phyloP scores from a whole-genome alignment of 129 eudicot genomes.

The Chrysanthemum lavandulifolium region DNA sequence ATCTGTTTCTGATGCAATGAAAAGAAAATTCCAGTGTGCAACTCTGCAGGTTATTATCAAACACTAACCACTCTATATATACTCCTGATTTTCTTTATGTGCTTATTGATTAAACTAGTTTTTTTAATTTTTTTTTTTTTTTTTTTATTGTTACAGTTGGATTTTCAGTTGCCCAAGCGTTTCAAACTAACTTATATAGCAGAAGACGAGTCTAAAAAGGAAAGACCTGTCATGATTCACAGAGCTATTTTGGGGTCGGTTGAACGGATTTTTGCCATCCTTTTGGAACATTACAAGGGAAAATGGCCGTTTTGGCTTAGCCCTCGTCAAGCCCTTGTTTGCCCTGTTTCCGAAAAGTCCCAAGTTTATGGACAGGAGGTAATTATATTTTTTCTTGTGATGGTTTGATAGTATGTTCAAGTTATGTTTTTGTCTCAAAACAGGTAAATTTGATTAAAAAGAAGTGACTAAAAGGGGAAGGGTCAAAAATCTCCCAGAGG shows the following conservation, averaged over 20 bases:
- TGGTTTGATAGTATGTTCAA: not conserved
- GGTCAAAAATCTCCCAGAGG: too few species aligned
- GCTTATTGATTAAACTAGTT: conserved; percentile 8
- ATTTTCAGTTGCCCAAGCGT: conserved; percentile 84
- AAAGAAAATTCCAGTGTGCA: conserved; percentile 91
- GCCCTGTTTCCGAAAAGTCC: conserved; percentile 87
- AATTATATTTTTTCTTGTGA: not conserved
- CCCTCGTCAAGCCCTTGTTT: conserved; percentile 93
- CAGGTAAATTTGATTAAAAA: too few species aligned
- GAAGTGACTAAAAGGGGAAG: too few species aligned
- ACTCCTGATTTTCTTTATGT: not conserved
- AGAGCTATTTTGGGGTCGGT: conserved; percentile 94
- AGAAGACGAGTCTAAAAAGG: conserved; percentile 79
- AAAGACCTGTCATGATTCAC: conserved; percentile 96
- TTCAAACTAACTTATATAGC: conserved; percentile 76
- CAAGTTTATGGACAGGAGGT: conserved; percentile 78
- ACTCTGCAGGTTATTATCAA: conserved; percentile 69
- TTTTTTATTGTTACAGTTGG: conserved; percentile 51
- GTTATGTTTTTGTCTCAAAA: not conserved
- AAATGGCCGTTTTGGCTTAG: conserved; percentile 99
- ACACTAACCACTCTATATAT: not conserved
- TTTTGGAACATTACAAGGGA: conserved; percentile 92
- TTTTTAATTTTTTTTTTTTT: too few species aligned
- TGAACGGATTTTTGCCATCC: conserved; percentile 96
- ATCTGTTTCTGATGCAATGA: conserved; percentile 93